phyloP scores from a whole-genome alignment of 2,329 filamentous ascomycete genomes.

The Dactylellina parvicollis region DNA sequence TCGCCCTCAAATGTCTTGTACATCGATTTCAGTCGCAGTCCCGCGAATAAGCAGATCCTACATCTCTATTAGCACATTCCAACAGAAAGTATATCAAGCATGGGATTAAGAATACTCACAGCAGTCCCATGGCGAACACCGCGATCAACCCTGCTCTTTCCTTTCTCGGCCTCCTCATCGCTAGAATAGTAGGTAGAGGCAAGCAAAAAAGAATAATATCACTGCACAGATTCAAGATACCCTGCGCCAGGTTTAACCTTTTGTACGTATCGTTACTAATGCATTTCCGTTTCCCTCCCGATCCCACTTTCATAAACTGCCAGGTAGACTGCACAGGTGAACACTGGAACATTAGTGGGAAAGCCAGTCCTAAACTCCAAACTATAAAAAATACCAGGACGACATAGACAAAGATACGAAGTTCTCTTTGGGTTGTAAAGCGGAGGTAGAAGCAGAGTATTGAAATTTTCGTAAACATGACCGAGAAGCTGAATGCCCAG shows the following conservation, averaged over 20 bases:
- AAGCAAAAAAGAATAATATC: conserved; percentile 47
- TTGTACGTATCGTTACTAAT: conserved; percentile 33
- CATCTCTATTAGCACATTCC: neutral
- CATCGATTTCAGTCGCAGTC: conserved; percentile 35
- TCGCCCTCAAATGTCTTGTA: conserved; percentile 44
- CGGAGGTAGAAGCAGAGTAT: conserved; percentile 51
- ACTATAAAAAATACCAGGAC: conserved; percentile 37
- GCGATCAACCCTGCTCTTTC: conserved; percentile 35
- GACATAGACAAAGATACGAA: conserved; percentile 38
- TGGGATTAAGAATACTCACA: conserved; percentile 23
- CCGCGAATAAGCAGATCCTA: conserved; percentile 48
- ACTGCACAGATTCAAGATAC: conserved; percentile 36
- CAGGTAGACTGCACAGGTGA: conserved; percentile 28
- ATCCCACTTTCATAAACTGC: conserved; percentile 9
- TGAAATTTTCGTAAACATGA: conserved; percentile 51
- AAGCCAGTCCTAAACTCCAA: conserved; percentile 42
- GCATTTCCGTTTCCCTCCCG: conserved; percentile 13
- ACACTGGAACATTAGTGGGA: conserved; percentile 44
- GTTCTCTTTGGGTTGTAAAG: conserved; percentile 25
- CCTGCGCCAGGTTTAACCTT: conserved; percentile 44
- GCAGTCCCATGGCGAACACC: conserved; percentile 33
- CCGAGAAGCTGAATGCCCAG: conserved; percentile 49
- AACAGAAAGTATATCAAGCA: neutral
- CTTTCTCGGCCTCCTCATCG: conserved; percentile 38
- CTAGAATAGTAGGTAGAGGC: conserved; percentile 33